Evolutionary conservation across 2,329 filamentous ascomycete species (phyloP), one percentile per base, ranked within the genome.

Genomic region (Ophiostoma tasmaniense): DNA sequence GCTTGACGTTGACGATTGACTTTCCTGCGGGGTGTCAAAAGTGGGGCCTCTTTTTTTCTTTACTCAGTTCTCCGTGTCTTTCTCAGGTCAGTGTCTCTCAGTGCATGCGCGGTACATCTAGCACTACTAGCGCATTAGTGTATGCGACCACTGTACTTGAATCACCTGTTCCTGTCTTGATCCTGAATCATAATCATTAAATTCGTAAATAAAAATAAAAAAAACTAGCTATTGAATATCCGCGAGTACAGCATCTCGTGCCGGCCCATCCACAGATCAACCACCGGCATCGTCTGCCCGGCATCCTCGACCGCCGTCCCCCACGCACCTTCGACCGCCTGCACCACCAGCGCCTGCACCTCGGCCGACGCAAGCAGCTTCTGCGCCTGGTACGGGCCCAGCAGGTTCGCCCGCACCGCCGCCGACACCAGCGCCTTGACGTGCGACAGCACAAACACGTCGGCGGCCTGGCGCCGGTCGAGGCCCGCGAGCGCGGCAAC

Each of bases 201-300:
- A 13, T 42, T 20, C 14, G 5, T 7, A 45, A 45, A 45, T 20
- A 42, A 17, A 20, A 6, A 20, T 33, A 8, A 20, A 59, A 28
- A 61, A 42, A 61, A n/a, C 64, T 75, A 94, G 74, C 90, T 93
- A 78, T 95, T 95, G 76, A 95, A 95, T 68, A 95, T 94, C 74
- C 91, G 86, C 70, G 90, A 93, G 77, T 95, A 95, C 72, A 95
- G 77, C 76, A 92, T 81, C 82, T 95, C 91, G 77, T 95, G 91
- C 75, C 91, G 84, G 3, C 91, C 91, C 75, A 93, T 83, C 91
- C 91, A 95, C 39, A 95, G 77, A 80, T 95, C 91, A 85, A 94
- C 88, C 1, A 88, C 84, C 0, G 91, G 91, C 71, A 92, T 88
- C 68, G 82, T 87, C 80, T 94, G 90, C 5, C 89, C 90, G 3